phyloP scores from a whole-genome alignment of 192 early-diverging fungal species.

The Coemansia biformis region DNA sequence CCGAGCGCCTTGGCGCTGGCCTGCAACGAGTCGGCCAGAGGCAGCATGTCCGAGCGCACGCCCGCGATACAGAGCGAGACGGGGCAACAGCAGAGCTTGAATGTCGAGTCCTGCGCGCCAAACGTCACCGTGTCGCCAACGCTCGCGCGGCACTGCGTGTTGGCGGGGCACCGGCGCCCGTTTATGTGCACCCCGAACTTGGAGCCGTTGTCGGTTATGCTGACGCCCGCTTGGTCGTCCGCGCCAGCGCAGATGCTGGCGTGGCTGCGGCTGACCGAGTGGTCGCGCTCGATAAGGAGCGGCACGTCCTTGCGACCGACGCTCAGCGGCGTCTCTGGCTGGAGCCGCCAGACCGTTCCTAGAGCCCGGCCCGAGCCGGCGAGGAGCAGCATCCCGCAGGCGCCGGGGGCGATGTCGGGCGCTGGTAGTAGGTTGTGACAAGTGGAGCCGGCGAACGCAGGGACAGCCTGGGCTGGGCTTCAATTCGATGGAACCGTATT shows the following conservation, averaged over 20 bases:
- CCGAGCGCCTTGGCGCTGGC: constrained; percentile 8
- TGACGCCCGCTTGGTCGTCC: not conserved
- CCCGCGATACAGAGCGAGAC: constrained; percentile 21
- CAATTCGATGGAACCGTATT: too few relatives aligned
- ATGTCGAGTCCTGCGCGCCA: constrained; percentile 34
- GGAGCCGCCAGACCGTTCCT: constrained; percentile 25
- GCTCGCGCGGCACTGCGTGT: not conserved
- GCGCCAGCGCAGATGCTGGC: constrained; percentile 12
- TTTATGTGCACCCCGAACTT: constrained; percentile 46
- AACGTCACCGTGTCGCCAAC: constrained; percentile 29
- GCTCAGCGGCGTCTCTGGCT: constrained; percentile 6
- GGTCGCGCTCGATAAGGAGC: constrained; percentile 31
- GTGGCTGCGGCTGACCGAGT: constrained; percentile 33
- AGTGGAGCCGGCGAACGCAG: not conserved
- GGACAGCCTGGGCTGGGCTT: too few relatives aligned
- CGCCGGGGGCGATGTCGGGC: not conserved
- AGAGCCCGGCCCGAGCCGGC: constrained; percentile 26
- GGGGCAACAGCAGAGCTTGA: constrained; percentile 8
- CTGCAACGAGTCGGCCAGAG: not conserved
- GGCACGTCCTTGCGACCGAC: constrained; percentile 33
- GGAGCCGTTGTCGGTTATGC: constrained; percentile 21
- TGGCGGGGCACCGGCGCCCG: constrained; percentile 10
- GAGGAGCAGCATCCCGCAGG: constrained; percentile 21
- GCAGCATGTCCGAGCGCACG: constrained; percentile 7
- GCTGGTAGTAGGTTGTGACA: not conserved